Conservation (phyloP, 2,329 filamentous ascomycete genomes). For the Aureobasidium subglaciale region DNA sequence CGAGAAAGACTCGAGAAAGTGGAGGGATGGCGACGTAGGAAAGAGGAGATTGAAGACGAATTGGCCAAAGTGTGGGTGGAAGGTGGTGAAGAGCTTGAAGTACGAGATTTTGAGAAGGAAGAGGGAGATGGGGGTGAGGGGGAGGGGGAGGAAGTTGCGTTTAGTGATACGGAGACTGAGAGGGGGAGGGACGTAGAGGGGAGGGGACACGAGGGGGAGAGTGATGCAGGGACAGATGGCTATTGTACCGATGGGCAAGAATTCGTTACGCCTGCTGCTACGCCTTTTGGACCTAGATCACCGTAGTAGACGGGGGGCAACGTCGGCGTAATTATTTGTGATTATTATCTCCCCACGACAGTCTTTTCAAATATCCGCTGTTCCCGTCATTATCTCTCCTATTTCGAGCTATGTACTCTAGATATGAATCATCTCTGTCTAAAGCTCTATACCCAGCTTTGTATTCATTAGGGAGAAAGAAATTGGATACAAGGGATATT, state of each 20-base stretch:
- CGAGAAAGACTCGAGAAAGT: constrained; percentile 74
- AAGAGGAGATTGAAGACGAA: constrained; percentile 75
- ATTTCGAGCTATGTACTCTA: no score
- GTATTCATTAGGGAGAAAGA: no score
- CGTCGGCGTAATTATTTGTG: no score
- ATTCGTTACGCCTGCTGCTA: constrained; percentile 3
- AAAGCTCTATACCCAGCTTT: no score
- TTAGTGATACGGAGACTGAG: constrained; percentile 10
- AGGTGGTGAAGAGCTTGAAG: constrained; percentile 33
- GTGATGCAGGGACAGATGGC: constrained; percentile 1
- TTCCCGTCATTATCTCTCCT: no score
- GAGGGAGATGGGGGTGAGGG: background rate
- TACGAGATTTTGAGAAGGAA: constrained; percentile 30
- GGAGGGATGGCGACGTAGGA: constrained; percentile 71
- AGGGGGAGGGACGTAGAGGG: background rate
- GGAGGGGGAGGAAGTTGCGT: background rate
- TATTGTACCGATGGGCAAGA: background rate
- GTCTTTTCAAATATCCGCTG: no score
- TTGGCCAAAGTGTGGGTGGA: constrained; percentile 57
- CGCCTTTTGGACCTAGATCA: background rate
- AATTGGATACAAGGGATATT: no score
- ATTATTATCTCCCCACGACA: no score
- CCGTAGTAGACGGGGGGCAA: no score
- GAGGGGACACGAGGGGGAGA: background rate
- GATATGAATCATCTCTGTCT: no score